A percentile compares a stretch with the other conserved stretches of the same genome.
Conservation (phyloP, 306 rosid genomes). For the Quercus alba region DNA sequence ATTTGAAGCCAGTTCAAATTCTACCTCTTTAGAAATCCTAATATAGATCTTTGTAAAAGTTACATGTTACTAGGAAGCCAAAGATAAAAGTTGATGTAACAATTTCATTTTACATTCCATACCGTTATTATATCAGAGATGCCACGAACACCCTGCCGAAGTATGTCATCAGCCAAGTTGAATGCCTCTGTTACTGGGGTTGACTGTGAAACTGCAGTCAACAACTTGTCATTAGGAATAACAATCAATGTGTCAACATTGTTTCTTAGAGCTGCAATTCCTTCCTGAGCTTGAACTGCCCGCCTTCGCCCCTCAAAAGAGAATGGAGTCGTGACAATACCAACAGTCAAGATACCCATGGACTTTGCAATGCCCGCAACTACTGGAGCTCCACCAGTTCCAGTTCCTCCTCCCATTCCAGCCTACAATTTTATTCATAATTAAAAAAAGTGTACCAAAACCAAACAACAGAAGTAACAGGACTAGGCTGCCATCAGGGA, state of each 20-base stretch:
- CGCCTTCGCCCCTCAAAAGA: constrained; percentile 97
- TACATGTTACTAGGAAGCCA: neutral
- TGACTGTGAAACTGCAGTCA: constrained; percentile 93
- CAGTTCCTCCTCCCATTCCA: constrained; percentile 99
- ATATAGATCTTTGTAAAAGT: neutral
- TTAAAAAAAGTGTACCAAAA: too few species aligned
- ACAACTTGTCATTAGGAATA: constrained; percentile 96
- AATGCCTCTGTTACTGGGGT: constrained; percentile 99
- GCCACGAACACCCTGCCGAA: constrained; percentile 99
- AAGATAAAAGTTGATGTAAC: constrained; percentile 1
- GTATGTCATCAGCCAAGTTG: constrained; percentile 96
- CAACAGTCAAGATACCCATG: constrained; percentile 96
- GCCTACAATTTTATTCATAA: constrained; percentile 42
- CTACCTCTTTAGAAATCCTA: neutral
- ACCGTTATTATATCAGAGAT: constrained; percentile 99
- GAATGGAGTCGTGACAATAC: constrained; percentile 95
- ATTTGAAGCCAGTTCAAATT: neutral
- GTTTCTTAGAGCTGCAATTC: constrained; percentile 94
- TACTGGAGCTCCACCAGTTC: constrained; percentile 97
- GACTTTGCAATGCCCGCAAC: constrained; percentile 95
- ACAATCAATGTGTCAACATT: constrained; percentile 93
- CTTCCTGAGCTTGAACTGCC: constrained; percentile 99
- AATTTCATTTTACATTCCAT: constrained; percentile 25
- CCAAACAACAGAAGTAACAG: too few species aligned
- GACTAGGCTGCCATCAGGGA: too few species aligned